Percentiles rank a stretch among this genome's conserved stretches.
Evolutionary conservation across 768 basidiomycete genomes (phyloP).

Genomic region (Tricholoma terreum): DNA sequence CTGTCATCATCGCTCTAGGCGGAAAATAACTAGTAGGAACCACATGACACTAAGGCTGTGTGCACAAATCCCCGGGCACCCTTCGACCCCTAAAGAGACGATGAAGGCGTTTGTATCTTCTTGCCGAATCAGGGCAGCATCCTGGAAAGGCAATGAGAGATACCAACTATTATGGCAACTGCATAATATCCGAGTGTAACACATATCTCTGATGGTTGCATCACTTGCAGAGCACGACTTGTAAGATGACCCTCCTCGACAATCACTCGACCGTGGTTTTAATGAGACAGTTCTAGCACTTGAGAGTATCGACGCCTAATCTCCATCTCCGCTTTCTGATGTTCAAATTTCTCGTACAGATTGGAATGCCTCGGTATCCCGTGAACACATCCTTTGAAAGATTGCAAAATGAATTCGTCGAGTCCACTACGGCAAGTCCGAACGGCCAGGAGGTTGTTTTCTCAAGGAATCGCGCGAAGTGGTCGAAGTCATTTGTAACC

Average conservation of each 20-base stretch:
- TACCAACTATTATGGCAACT: neutral
- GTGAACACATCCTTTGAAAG: too few relatives aligned
- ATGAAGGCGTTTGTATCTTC: neutral
- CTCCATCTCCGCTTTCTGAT: too few relatives aligned
- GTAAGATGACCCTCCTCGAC: too few relatives aligned
- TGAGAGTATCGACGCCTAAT: too few relatives aligned
- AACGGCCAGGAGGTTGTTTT: slow-evolving; percentile 7
- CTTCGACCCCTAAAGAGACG: neutral
- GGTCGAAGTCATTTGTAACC: slow-evolving; percentile 2
- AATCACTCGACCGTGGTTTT: too few relatives aligned
- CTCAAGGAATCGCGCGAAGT: slow-evolving; percentile 2
- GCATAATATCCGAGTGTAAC: neutral
- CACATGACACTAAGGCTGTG: neutral
- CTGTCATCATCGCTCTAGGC: neutral
- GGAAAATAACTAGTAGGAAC: neutral
- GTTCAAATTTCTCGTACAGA: too few relatives aligned
- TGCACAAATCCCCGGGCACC: neutral
- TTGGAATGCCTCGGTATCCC: too few relatives aligned
- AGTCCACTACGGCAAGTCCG: slow-evolving; percentile 4
- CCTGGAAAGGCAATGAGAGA: neutral
- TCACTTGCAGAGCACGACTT: neutral
- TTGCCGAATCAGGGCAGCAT: neutral
- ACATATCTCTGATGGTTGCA: neutral
- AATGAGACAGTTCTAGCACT: too few relatives aligned
- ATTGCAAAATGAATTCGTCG: neutral